These are phyloP conservation scores for Peronospora destructor DNA, from an alignment of 352 stramenopile genomes.

Conservation along the genomic window DNA sequence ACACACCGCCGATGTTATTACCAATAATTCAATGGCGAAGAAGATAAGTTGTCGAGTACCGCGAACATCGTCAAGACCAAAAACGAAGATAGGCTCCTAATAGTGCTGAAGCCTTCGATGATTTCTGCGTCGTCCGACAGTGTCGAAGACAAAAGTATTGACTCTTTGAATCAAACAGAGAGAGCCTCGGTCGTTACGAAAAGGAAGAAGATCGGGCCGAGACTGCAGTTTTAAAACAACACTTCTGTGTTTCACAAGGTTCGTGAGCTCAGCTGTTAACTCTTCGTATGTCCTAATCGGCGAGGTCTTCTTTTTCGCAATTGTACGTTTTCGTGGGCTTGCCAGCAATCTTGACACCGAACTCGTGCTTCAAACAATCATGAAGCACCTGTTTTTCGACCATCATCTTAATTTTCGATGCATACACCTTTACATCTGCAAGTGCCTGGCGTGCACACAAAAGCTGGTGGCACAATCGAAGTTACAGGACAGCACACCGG, in stretches of 20 bases:
- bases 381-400: constrained; percentile 57
- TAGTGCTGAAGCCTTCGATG: no score
- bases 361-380: constrained; percentile 53
- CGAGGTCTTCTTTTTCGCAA: constrained; percentile 54
- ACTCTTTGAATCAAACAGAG: constrained; percentile 10
- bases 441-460: constrained; percentile 49
- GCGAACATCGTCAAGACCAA: no score
- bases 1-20: no score
- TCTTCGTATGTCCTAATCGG: constrained; percentile 2
- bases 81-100: no score
- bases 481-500: constrained; percentile 53
- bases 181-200: background rate
- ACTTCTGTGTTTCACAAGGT: constrained; percentile 46
- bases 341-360: constrained; percentile 51
- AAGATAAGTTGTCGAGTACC: no score
- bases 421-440: constrained; percentile 22
- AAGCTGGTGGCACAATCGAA: constrained; percentile 63
- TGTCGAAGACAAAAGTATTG: constrained; percentile 6
- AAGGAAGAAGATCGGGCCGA: constrained; percentile 1
- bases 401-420: constrained; percentile 52
- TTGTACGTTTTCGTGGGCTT: constrained; percentile 54
- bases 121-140: background rate
- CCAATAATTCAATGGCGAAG: no score
- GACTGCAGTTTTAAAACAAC: background rate
- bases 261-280: no score